A percentile compares a stretch with the other conserved stretches of the same genome.
Conservation (phyloP, 805 yeast species). For the Barnettozyma sp. region DNA sequence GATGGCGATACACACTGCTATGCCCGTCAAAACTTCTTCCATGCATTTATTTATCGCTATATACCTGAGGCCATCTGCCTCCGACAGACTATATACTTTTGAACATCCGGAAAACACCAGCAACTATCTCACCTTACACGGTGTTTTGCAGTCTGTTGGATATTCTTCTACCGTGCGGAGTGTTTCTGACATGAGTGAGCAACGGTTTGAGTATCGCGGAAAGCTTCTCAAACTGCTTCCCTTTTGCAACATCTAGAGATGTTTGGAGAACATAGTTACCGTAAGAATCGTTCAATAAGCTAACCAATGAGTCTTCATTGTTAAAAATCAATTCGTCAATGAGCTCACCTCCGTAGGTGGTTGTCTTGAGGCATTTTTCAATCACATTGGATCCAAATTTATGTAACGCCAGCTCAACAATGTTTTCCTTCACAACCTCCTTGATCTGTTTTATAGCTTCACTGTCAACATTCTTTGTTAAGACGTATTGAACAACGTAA, state of each 20-base stretch:
- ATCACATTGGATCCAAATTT: conserved; percentile 93
- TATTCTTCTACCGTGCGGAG: conserved; percentile 95
- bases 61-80: too few relatives aligned
- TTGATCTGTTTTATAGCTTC: conserved; percentile 30
- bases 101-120: not conserved
- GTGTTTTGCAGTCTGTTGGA: conserved; percentile 49
- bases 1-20: too few relatives aligned
- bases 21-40: too few relatives aligned
- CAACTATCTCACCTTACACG: not conserved
- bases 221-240: conserved; percentile 45
- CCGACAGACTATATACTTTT: not conserved
- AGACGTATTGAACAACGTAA: conserved; percentile 91
- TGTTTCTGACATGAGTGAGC: conserved; percentile 70
- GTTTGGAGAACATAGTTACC: conserved; percentile 96
- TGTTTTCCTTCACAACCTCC: conserved; percentile 27
- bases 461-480: conserved; percentile 34
- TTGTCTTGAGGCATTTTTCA: conserved; percentile 69
- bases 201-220: conserved; percentile 63
- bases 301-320: conserved; percentile 30
- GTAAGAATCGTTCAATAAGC: conserved; percentile 78
- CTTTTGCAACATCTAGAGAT: conserved; percentile 54
- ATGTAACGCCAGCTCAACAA: conserved; percentile 58
- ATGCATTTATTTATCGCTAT: too few relatives aligned
- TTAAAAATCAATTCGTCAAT: conserved; percentile 43
- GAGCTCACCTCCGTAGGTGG: conserved; percentile 39